Evolutionary conservation across 306 rosid genomes (phyloP), one percentile per base, ranked within the genome.

Genomic region (Quercus robur): DNA sequence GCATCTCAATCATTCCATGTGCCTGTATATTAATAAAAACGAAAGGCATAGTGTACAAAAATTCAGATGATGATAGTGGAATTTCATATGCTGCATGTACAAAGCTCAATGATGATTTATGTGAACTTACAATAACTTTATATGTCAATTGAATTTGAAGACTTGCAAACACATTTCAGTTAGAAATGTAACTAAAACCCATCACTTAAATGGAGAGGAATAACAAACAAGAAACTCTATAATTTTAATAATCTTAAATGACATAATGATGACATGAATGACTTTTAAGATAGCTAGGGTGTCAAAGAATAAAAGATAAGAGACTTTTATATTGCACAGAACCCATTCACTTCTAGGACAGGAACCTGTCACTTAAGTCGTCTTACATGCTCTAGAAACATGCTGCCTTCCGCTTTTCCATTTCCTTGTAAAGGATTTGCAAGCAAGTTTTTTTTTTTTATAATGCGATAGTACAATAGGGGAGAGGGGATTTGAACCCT

Each of bases 1-100:
- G 97, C 99, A 94, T 94, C 87, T 94, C 99, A 82, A 94, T 93
- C 85, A 84, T 70, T 77, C 97, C 88, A 62, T 94, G 97, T 67
- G 90, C 90, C 97, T 94, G 86, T 69, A 80, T 38, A 75, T 51
- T 20, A 54, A 56, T 44, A 56, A 63, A 77, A 73, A 59, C 33
- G 44, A 25, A 68, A 76, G 76, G 78, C 26, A 76, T 11, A 59
- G 70, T 31, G 55, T 31, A 73, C 74, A 54, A 68, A 59, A 83
- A 49, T 49, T 82, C 64, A 79, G 72, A 76, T 56, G 38, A 57
- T 13, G 46, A 75, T 66, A 12, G 66, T 23, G 41, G 62, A 59
- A 76, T 61, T 61, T 41, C 41, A 61, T 10, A 8, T 52, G 75
- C 54, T 63, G 23, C 52, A 17, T 38, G 75, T 25, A 38, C 73